phyloP scores from a whole-genome alignment of 2,329 filamentous ascomycete species.

The Epichloe bromicola region DNA sequence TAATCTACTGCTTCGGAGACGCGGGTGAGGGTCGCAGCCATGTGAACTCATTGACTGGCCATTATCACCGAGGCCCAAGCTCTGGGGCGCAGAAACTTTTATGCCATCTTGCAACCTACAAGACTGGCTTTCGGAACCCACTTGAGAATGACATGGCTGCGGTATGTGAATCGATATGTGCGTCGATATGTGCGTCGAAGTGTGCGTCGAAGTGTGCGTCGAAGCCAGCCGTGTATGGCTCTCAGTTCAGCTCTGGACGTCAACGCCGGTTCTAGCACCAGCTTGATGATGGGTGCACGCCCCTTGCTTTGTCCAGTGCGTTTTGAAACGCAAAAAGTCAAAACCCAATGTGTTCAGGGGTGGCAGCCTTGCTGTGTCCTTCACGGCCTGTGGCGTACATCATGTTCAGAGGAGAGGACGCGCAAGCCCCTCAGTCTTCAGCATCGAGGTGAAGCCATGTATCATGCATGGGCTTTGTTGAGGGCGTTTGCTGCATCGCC shows the following conservation, averaged over 20 bases:
- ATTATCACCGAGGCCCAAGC: not conserved
- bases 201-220: not conserved
- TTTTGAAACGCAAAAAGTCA: not conserved
- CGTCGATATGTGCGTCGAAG: too few relatives aligned
- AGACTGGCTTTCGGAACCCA: constrained; percentile 2
- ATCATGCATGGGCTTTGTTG: too few relatives aligned
- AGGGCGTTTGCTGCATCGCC: too few relatives aligned
- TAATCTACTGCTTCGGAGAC: not conserved
- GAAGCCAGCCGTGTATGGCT: constrained; percentile 4
- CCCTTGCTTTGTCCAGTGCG: not conserved
- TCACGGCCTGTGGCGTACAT: not conserved
- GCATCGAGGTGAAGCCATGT: too few relatives aligned
- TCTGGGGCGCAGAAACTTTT: constrained; percentile 6
- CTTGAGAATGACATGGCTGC: not conserved
- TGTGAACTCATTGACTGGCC: not conserved
- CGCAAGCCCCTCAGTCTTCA: not conserved
- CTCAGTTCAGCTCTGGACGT: constrained; percentile 7
- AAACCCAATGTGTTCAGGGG: not conserved
- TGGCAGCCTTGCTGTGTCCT: not conserved
- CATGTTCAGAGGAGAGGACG: not conserved
- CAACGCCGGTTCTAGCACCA: constrained; percentile 2
- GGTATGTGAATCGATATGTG: not conserved
- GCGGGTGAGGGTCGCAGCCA: not conserved
- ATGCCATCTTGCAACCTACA: constrained; percentile 1
- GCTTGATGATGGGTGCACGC: constrained; percentile 2